A percentile compares a stretch with the other conserved stretches of the same genome.
phyloP scores from a whole-genome alignment of 345 rosid genomes.

The Salix suchowensis region DNA sequence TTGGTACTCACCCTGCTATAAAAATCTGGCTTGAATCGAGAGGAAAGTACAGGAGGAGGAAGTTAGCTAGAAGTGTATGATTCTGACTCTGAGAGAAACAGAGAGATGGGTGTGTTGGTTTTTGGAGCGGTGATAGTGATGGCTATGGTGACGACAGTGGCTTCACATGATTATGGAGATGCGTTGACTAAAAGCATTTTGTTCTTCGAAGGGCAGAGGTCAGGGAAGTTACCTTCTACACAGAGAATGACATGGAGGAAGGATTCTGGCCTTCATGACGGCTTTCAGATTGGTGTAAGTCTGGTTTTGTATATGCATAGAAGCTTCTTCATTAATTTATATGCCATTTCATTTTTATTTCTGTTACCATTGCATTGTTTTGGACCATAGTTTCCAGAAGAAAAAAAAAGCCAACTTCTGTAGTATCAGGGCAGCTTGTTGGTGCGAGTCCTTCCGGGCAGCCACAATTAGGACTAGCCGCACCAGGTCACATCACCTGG shows the following conservation, averaged over 20 bases:
- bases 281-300: slow-evolving; percentile 21
- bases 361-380: too few relatives aligned
- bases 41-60: background rate
- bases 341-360: too few relatives aligned
- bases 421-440: too few relatives aligned
- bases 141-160: background rate
- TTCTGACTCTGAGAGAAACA: background rate
- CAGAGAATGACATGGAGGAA: slow-evolving; percentile 24
- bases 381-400: too few relatives aligned
- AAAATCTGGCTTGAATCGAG: background rate
- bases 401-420: too few relatives aligned
- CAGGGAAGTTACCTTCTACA: slow-evolving; percentile 22
- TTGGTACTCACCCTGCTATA: too few relatives aligned
- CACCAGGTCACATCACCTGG: too few relatives aligned
- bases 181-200: slow-evolving; percentile 23
- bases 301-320: background rate
- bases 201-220: slow-evolving; percentile 30
- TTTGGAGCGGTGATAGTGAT: background rate
- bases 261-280: slow-evolving; percentile 23
- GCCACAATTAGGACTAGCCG: too few relatives aligned
- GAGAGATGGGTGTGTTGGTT: slow-evolving; percentile 3
- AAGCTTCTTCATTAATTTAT: background rate
- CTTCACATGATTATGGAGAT: slow-evolving; percentile 18
- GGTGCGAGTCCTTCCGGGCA: too few relatives aligned
- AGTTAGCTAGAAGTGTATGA: background rate